A percentile compares a stretch with the other conserved stretches of the same genome.
Conservation (phyloP, 163 green algal species). For the Chloromonas sp. region DNA sequence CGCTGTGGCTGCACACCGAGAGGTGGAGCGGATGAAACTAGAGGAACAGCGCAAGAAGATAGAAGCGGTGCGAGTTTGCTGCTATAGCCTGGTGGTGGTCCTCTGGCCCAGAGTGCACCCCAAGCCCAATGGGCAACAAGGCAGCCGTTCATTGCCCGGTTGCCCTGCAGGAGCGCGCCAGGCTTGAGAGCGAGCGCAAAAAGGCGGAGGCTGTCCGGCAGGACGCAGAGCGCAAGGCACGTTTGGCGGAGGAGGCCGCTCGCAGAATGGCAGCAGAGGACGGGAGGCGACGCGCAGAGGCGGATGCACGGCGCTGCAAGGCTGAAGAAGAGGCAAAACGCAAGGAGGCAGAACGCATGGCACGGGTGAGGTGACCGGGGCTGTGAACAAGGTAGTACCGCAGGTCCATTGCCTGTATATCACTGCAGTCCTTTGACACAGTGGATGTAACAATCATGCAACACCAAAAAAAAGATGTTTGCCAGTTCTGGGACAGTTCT, state of each 20-base stretch:
- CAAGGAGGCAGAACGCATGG: slow-evolving; percentile 19
- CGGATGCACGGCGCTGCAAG: slow-evolving; percentile 9
- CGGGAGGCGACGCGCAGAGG: slow-evolving; percentile 7
- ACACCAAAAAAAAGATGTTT: no score
- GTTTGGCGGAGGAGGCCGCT: slow-evolving; percentile 1
- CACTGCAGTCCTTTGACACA: no score
- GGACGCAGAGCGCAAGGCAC: slow-evolving; percentile 8
- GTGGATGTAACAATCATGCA: no score
- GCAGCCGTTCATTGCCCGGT: no score
- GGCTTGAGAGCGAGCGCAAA: neutral
- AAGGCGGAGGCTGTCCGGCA: slow-evolving; percentile 8
- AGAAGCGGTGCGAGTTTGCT: slow-evolving; percentile 4
- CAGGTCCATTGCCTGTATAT: no score
- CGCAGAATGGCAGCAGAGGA: slow-evolving; percentile 17
- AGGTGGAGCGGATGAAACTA: slow-evolving; percentile 30
- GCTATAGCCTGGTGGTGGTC: neutral
- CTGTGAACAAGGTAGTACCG: no score
- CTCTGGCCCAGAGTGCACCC: neutral
- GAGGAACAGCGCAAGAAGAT: slow-evolving; percentile 35
- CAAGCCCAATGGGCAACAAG: neutral
- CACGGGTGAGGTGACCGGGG: slow-evolving; percentile 13
- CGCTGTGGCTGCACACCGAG: slow-evolving; percentile 24
- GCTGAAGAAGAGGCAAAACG: slow-evolving; percentile 24
- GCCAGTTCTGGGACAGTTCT: no score
- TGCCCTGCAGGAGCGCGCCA: slow-evolving; percentile 3